phyloP scores from a whole-genome alignment of 1,139 yeast species.

The Suhomyces maxii region DNA sequence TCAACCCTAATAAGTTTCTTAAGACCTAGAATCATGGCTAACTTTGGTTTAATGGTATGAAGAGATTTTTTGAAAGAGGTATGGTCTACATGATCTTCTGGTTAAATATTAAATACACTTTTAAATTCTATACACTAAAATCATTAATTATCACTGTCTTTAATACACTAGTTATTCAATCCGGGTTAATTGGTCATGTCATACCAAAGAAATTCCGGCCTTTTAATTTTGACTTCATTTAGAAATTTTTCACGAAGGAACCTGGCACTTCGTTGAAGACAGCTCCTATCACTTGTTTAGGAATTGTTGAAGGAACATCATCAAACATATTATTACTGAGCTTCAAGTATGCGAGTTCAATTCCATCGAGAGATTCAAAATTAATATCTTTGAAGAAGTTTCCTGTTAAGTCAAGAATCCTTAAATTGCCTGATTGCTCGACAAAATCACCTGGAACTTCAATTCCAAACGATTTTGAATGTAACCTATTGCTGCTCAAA shows the following conservation, averaged over 20 bases:
- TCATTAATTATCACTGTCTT: no score
- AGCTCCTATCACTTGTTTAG: constrained; percentile 7
- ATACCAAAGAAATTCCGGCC: not conserved
- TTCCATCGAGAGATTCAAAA: constrained; percentile 4
- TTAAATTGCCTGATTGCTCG: not conserved
- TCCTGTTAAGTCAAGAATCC: constrained; percentile 11
- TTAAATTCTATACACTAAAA: no score
- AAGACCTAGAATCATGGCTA: no score
- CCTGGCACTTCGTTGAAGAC: constrained; percentile 13
- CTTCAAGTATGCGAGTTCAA: constrained; percentile 9
- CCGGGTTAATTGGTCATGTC: not conserved
- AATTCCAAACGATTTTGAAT: constrained; percentile 10
- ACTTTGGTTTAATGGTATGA: no score
- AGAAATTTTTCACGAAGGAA: constrained; percentile 10
- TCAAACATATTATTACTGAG: constrained; percentile 15
- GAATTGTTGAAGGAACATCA: constrained; percentile 9
- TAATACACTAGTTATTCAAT: no score
- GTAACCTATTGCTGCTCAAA: constrained; percentile 13
- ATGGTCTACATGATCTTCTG: no score
- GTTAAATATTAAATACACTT: no score
- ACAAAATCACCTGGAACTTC: not conserved
- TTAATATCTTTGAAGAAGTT: constrained; percentile 13
- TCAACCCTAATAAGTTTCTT: no score
- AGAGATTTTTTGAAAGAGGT: no score
- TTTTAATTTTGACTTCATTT: not conserved